Percentiles rank a stretch among this genome's conserved stretches.
Evolutionary conservation across 2,329 filamentous ascomycete genomes (phyloP).

Genomic region (Kalaharituber pfeilii): DNA sequence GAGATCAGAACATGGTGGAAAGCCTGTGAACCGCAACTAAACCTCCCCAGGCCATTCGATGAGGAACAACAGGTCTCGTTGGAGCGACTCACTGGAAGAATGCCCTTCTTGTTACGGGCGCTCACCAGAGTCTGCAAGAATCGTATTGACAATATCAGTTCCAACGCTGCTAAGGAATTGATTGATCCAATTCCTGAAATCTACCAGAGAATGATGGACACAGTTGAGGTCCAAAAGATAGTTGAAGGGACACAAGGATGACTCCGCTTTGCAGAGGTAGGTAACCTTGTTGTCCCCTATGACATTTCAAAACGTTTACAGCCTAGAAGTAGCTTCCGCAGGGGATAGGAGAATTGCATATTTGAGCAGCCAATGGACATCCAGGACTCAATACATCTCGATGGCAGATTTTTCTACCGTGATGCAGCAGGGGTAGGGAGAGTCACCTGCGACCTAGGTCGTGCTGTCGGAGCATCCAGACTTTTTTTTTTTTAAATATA

Average conservation of each 20-base stretch:
- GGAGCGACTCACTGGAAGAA: neutral
- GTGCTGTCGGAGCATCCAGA: neutral
- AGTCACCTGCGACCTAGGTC: neutral
- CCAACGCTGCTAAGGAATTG: neutral
- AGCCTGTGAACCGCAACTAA: neutral
- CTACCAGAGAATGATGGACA: neutral
- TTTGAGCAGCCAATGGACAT: neutral
- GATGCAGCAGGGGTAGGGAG: neutral
- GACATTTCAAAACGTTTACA: neutral
- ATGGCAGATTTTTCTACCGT: neutral
- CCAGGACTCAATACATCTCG: neutral
- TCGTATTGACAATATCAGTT: neutral
- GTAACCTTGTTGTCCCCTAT: too few relatives aligned
- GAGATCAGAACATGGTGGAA: constrained; percentile 2
- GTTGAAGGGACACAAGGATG: neutral
- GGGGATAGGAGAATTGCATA: neutral
- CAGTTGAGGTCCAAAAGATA: neutral
- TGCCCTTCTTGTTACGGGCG: neutral
- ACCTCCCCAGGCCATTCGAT: neutral
- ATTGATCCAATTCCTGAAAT: too few relatives aligned
- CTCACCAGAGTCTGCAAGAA: neutral
- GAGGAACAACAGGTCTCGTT: neutral
- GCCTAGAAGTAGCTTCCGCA: neutral
- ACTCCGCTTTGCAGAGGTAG: neutral
- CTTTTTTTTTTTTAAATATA: too few relatives aligned